Evolutionary conservation across 345 rosid species (phyloP).

Genomic region (Lumnitzera racemosa): DNA sequence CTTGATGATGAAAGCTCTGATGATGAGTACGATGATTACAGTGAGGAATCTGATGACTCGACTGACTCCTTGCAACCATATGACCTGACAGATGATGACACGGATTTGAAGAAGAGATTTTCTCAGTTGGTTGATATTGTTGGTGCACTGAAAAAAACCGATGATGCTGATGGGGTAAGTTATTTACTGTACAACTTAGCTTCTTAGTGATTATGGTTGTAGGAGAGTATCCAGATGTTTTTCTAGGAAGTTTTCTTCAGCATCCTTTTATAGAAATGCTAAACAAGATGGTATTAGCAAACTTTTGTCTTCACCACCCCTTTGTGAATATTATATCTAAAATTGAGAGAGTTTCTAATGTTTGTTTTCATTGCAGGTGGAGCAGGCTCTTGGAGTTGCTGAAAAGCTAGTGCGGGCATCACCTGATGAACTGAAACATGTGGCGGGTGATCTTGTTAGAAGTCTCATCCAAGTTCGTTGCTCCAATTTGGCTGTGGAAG

Average conservation of each 20-base stretch:
- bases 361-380: constrained; percentile 46
- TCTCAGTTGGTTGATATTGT: constrained; percentile 88
- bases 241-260: neutral
- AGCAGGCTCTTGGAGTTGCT: constrained; percentile 73
- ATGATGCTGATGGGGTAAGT: constrained; percentile 92
- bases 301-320: too few relatives aligned
- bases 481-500: constrained; percentile 78
- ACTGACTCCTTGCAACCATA: constrained; percentile 84
- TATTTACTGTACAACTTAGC: constrained; percentile 6
- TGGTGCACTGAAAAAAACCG: constrained; percentile 83
- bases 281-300: too few relatives aligned
- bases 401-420: constrained; percentile 94
- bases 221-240: neutral
- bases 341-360: neutral
- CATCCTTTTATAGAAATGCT: neutral
- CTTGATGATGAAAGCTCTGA: constrained; percentile 56
- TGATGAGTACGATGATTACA: constrained; percentile 45
- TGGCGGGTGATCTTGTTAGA: constrained; percentile 76
- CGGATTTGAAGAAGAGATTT: constrained; percentile 55
- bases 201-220: neutral
- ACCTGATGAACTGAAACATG: constrained; percentile 76
- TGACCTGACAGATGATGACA: constrained; percentile 79
- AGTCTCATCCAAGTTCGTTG: constrained; percentile 86
- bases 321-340: too few relatives aligned
- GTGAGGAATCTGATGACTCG: constrained; percentile 59